Base-by-base conservation (phyloP, 2,329 filamentous ascomycete genomes). In the Fusarium penzigii region DNA sequence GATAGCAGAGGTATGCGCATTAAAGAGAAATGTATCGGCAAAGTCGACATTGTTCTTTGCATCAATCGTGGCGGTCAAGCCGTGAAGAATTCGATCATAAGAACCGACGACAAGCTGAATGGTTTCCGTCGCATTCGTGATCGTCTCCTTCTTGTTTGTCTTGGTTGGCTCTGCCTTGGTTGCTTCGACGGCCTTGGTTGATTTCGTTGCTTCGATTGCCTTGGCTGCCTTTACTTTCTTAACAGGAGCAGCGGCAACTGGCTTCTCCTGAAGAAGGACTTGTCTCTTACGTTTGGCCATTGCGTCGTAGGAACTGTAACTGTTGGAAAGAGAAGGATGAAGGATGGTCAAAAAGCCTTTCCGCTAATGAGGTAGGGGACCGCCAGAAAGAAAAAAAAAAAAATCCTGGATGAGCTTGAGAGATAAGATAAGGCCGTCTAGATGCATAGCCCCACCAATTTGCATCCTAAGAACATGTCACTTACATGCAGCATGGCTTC, bases 11-110 rank as follows among this genome's bases (percentile, higher is more conserved):
- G 85, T 82, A 74, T 99, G 94, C 13, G 94, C 92, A 68, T 92
- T 90, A 82, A 99, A 97, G 51, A 99, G 83, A 72, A 99, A 99
- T 0, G 90, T 93, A 72, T 97, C 93, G 60, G 90, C 84, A 68
- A 97, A 97, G 46, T 86, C 79, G 49, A 86, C 78, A 14, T 78
- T 68, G 48, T 69, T 60, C 40, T 70, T 58, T 32, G 60, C 46
- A 32, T 64, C 58, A 47, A 96, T 77, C 2, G 84, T 84, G n/a
- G 89, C 92, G 8, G 89, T 90, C 64, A 97, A 81, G 54, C 94
- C 94, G 71, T 99, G 94, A 17, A 99, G 82, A 45, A 95, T 85
- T 58, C 92, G 84, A 69, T 99, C 94, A 74, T 99, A 99, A 48
- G 92, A 97, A 44, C 94, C 94, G 7, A 91, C 87, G 54, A 97